Base-by-base conservation (phyloP, 768 basidiomycete species). In the Naganishia friedmannii region DNA sequence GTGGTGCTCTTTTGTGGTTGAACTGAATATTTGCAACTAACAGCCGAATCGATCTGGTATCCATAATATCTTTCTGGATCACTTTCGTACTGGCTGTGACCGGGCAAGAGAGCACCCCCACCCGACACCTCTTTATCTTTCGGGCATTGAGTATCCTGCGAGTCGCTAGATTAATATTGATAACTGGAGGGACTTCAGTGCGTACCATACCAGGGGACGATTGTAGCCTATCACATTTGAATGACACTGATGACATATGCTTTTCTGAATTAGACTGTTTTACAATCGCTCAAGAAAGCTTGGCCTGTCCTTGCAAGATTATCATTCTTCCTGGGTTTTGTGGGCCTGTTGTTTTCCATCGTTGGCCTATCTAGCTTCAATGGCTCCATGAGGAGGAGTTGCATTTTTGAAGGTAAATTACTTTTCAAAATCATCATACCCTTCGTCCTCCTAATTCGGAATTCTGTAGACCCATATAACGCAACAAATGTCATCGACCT, bases 281-380 rank as follows among this genome's bases (percentile, higher is more conserved):
- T 98, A 84, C 90, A 88, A 70, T 93, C 91, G 2, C 83, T 98
- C 67, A 98, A 97, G 82, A 88, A 87, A 0, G 93, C 94, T 0
- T 86, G 89, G 28, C 93, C 94, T 0, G 83, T 96, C n/a, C 86
- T 98, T 10, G 87, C 92, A 5, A 89, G 88, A 69, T 93, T 97
- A 5, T 87, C 92, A 0, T 90, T 91, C 79, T 97, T 97, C 77
- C 90, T 96, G 19, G 73, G 93, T 26, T 97, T 97, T 75, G 93
- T 93, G 0, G 89, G 93, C 83, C 82, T 87, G 15, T 77, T 98
- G 7, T 96, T 97, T 80, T 92, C 91, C 3, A 90, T 97, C 76
- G 90, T 96, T 69, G 94, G 95, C n/a, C 86, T 96, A 0, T 92
- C 97, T 74, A 87, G 91, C 0, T 99, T 99, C 84, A 87, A 89